These are phyloP conservation scores for Trichoderma hamatum DNA, from an alignment of 2,329 filamentous ascomycete species.

Conservation along the genomic window DNA sequence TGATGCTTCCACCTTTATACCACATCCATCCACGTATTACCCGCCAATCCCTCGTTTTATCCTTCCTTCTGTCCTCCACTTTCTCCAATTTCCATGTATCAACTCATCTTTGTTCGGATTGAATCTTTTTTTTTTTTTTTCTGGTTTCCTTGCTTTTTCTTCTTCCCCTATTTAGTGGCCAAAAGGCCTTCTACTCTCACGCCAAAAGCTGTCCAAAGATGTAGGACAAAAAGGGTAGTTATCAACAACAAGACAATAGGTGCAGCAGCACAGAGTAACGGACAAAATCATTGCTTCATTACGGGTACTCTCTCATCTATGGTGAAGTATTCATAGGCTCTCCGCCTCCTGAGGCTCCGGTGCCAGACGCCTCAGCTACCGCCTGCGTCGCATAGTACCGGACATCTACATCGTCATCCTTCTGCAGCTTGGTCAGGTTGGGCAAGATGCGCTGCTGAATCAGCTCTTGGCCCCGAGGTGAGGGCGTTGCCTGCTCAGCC, in stretches of 20 bases:
- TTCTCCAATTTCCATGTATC: background rate
- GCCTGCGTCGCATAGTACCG: conserved; percentile 96
- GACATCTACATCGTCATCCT: conserved; percentile 97
- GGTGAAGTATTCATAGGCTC: conserved; percentile 69
- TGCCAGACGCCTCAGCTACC: conserved; percentile 60
- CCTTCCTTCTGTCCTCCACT: background rate
- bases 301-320: conserved; percentile 55
- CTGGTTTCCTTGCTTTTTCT: background rate
- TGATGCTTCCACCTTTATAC: conserved; percentile 18
- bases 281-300: conserved; percentile 58
- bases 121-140: background rate
- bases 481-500: conserved; percentile 62
- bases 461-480: conserved; percentile 73
- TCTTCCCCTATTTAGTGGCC: background rate
- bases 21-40: background rate
- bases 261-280: conserved; percentile 9
- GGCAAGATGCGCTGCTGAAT: conserved; percentile 87
- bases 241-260: background rate
- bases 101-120: background rate
- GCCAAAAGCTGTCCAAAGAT: background rate
- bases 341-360: conserved; percentile 42
- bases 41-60: background rate
- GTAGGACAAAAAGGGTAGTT: background rate
- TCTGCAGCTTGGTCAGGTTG: conserved; percentile 91
- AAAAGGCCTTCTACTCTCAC: conserved; percentile 12